Base-by-base conservation (phyloP, 225 moss, liverwort and hornwort species). In the Anthoceros angustus region DNA sequence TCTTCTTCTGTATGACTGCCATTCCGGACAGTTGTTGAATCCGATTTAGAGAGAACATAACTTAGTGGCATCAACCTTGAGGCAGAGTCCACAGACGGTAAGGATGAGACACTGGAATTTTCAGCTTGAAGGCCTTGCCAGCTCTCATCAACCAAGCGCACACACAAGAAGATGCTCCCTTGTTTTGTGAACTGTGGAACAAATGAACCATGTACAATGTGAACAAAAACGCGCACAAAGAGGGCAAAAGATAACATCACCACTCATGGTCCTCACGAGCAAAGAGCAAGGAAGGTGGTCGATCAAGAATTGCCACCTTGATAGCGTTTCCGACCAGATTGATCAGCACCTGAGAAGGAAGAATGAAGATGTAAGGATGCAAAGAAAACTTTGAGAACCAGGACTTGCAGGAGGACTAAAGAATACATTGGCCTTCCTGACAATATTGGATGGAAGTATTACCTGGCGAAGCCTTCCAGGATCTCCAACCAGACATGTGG, bases 251-350 rank as follows among this genome's bases (percentile, higher is more conserved):
- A 55, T 48, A 48, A 5, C 46, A 8, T n/a, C n/a, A 18, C 18
- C 55, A 5, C 23, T 11, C 55, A 55, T 18, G n/a, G 16, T 20
- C 18, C 1, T 48, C 6, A 10, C 6, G 21, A 48, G 64, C 43
- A 41, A 38, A 46, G 7, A 23, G 32, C 32, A 4, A 1, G 32
- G 32, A 32, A 32, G 32, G 32, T 32, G 32, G 32, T 32, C 32
- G 32, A 32, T 32, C 32, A 4, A 32, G 32, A n/a, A n/a, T 46
- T 42, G 38, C 43, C 74, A 88, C 87, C 87, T 88, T 88, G 75
- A 86, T 82, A 32, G 86, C 83, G 70, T 88, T 88, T 64, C 83
- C 78, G 10, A 88, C 74, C 15, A 88, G 83, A 63, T 88, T 88
- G 74, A 84, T 69, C 43, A 88, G 76, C 70, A 88, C 82, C 76